Evolutionary conservation across 306 rosid species (phyloP).

Genomic region (Argentina anserina): DNA sequence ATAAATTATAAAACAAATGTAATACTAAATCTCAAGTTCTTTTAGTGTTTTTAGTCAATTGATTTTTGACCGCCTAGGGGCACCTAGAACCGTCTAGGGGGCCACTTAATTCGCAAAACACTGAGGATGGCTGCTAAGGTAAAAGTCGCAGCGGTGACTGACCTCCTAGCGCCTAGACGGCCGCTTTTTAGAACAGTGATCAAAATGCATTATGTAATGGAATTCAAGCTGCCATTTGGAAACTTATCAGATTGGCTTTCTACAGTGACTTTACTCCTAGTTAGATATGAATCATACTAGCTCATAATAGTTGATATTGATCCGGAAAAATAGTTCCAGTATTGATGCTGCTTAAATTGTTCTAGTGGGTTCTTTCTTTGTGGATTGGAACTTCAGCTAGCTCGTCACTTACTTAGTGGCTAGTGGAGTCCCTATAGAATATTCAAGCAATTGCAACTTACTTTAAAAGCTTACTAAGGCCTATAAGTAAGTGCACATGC

Average conservation of each 20-base stretch:
- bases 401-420: neutral
- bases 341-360: neutral
- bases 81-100: no score
- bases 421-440: conserved; percentile 21
- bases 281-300: conserved; percentile 5
- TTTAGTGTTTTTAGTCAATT: no score
- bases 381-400: neutral
- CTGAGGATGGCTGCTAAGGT: no score
- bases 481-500: conserved; percentile 11
- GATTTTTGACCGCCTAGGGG: no score
- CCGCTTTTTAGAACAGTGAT: no score
- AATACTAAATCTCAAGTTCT: no score
- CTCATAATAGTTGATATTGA: neutral
- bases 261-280: conserved; percentile 1
- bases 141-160: no score
- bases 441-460: neutral
- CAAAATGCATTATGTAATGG: neutral
- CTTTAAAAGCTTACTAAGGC: neutral
- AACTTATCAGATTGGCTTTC: neutral
- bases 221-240: neutral
- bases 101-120: no score
- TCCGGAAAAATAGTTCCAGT: neutral
- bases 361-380: neutral
- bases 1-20: no score
- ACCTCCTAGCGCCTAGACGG: no score